Evolutionary conservation across 176 grass and related monocot genomes (phyloP), one percentile per base, ranked within the genome.

Genomic region (Raddia distichophylla): DNA sequence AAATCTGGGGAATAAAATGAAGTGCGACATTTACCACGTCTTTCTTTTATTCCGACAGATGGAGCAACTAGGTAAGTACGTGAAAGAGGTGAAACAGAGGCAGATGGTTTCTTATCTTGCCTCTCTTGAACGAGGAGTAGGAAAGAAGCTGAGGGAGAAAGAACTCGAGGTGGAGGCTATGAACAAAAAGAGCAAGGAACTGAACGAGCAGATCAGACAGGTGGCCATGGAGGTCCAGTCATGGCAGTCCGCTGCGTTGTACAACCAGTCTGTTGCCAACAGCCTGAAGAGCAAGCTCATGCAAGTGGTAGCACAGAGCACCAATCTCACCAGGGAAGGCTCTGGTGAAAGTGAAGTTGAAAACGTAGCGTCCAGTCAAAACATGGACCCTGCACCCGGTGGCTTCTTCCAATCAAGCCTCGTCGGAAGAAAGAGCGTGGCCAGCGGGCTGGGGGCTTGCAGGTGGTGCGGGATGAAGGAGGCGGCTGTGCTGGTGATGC

Each of bases 81-180:
- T 91, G 77, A 91, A 82, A 61, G 86, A 91, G 73, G 75, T 69
- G 52, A 78, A 85, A 19, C 82, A 91, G 73, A 68, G 67, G 77
- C 73, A 51, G 52, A 77, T 80, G 82, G 42, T 88, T 44, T 71
- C 61, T 11, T 85, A 88, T 34, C 35, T 88, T 67, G 55, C 59
- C 1, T 81, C 80, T 47, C 72, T 91, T 0, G 82, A 88, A 35
- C 67, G 82, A 74, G 78, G 33, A 11, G 82, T 88, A 45, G 86
- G 86, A 42, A 91, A 87, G 78, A 88, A 85, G 73, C 86, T 85
- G 60, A 42, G 53, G 65, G 90, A 92, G 69, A 92, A 86, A 73
- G 90, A 92, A 34, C 69, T 89, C 1, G 83, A 92, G 75, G 69
- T 82, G 27, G 86, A 85, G 61, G 74, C 83, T 2, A 71, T 92